Base-by-base conservation (phyloP, 2,329 filamentous ascomycete genomes). In the Harringtonia lauricola region DNA sequence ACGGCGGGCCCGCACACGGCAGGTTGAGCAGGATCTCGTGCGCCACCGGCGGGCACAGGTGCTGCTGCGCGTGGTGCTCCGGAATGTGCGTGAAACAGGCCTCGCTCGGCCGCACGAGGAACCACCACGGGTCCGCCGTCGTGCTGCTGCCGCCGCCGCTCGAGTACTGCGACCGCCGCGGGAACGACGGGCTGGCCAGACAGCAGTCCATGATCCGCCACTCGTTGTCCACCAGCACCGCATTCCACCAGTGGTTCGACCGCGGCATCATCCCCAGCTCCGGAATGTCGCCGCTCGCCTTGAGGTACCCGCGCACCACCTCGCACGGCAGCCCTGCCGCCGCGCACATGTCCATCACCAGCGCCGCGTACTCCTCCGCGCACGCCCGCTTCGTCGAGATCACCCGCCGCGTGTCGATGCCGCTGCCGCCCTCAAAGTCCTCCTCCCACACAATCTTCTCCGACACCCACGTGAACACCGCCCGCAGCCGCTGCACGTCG, bases 151-250 rank as follows among this genome's bases (percentile, higher is more conserved):
- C 74, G 52, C 74, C 84, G 39, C 50, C 48, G 52, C 76, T 85
- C 14, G 88, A 94, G 63, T 94, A 96, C 28, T 79, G 68, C 15
- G 68, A 71, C 39, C 94, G 77, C 45, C 77, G 80, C 10, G 92
- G 90, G 55, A 96, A 87, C 0, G 90, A 95, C 13, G 90, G 89
- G 50, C 83, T 89, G 4, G 92, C 88, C 39, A 98, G 70, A 30
- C 87, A 94, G 59, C 87, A 92, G 61, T 98, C 92, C 67, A 98
- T 86, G 51, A 96, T 84, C 41, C 92, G 83, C 92, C 92, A 98
- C 63, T 95, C 88, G 19, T 85, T 83, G 60, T 98, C 92, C 9
- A 95, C 81, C 30, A 95, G 67, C 17, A 96, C 86, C 1, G 87
- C 81, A 54, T 98, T 98, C 92, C 92, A 98, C 80, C 85, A 96